phyloP scores from a whole-genome alignment of 768 basidiomycete genomes.

The Paxillus ammoniavirescens region DNA sequence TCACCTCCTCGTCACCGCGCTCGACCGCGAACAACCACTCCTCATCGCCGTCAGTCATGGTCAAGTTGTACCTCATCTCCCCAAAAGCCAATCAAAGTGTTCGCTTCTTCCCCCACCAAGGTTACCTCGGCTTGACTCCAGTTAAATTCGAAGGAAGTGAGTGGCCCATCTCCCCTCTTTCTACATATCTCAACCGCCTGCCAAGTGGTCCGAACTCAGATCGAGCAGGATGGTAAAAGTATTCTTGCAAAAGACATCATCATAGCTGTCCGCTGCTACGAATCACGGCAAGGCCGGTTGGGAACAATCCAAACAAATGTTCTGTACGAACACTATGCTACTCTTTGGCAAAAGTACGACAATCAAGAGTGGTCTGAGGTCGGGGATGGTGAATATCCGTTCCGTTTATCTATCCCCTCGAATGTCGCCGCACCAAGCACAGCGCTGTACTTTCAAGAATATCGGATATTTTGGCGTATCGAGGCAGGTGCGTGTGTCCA shows the following conservation, averaged over 20 bases:
- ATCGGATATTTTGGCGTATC: conserved; percentile 78
- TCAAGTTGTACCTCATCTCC: conserved; percentile 65
- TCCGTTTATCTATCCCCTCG: conserved; percentile 66
- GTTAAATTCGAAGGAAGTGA: conserved; percentile 74
- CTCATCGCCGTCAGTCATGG: conserved; percentile 44
- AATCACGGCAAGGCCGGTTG: conserved; percentile 64
- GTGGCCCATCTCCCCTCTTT: conserved; percentile 24
- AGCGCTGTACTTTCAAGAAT: conserved; percentile 66
- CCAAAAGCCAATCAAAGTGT: conserved; percentile 68
- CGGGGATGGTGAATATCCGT: conserved; percentile 66
- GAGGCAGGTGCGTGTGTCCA: conserved; percentile 64
- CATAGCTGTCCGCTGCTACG: conserved; percentile 82
- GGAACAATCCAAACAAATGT: conserved; percentile 58
- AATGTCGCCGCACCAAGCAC: conserved; percentile 65
- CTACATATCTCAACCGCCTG: conserved; percentile 5
- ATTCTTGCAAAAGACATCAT: conserved; percentile 65
- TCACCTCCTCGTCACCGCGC: conserved; percentile 13
- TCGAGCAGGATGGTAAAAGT: conserved; percentile 68
- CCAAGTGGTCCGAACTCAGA: conserved; percentile 65
- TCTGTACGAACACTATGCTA: conserved; percentile 63
- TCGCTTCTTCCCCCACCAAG: conserved; percentile 71
- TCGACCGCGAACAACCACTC: conserved; percentile 16
- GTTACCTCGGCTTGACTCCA: conserved; percentile 80
- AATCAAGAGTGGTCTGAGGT: conserved; percentile 57
- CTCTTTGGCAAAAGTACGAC: conserved; percentile 68